Percentiles rank a stretch among this genome's conserved stretches.
Evolutionary conservation across 805 yeast genomes (phyloP).

Genomic region (Debaryomyces hansenii): DNA sequence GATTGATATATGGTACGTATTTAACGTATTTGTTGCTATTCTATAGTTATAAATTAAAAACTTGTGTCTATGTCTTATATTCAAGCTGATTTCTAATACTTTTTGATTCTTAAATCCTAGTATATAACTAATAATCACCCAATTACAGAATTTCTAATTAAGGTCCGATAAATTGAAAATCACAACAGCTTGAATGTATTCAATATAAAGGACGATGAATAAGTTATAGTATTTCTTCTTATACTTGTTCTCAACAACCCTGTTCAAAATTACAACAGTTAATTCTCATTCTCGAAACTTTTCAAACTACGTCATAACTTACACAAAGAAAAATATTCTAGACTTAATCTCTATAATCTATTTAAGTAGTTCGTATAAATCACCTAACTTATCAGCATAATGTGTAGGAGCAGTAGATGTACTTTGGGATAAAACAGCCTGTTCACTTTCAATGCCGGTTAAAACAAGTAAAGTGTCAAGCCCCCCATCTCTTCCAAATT

Average conservation of each 20-base stretch:
- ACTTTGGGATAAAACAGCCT: conserved; percentile 45
- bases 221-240: no score
- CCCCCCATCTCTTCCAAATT: conserved; percentile 85
- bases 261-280: neutral
- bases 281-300: neutral
- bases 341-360: conserved; percentile 15
- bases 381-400: conserved; percentile 75
- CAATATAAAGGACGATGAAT: no score
- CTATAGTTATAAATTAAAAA: neutral
- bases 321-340: conserved; percentile 7
- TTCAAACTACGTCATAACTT: conserved; percentile 10
- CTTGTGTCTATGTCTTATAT: no score
- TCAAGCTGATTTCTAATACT: no score
- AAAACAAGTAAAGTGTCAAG: conserved; percentile 84
- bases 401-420: conserved; percentile 58
- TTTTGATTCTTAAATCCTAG: no score
- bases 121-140: no score
- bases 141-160: no score
- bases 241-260: no score
- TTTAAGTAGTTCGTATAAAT: conserved; percentile 50
- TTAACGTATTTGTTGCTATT: neutral
- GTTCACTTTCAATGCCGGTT: conserved; percentile 87
- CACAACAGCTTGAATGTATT: no score
- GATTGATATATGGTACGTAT: neutral
- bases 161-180: no score